These are phyloP conservation scores for Petunia hybrid DNA, from an alignment of 305 asterid species.

Conservation along the genomic window DNA sequence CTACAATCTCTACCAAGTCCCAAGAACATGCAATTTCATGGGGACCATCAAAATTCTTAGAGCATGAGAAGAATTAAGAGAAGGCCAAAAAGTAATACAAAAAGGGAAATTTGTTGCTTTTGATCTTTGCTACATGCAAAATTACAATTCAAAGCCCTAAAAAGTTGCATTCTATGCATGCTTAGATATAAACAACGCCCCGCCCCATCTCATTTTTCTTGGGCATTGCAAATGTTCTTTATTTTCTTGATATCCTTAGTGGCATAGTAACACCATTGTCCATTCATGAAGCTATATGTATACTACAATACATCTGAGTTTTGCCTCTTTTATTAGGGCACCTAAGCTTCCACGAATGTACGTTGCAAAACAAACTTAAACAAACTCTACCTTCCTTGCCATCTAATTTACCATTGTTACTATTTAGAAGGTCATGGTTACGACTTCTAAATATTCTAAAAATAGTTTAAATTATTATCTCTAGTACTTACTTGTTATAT, in stretches of 20 bases:
- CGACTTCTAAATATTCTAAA: neutral
- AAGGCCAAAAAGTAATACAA: constrained; percentile 31
- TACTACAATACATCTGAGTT: constrained; percentile 25
- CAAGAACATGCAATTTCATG: constrained; percentile 41
- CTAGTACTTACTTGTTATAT: neutral
- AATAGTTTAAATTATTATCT: neutral
- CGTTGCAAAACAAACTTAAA: neutral
- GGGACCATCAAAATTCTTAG: constrained; percentile 40
- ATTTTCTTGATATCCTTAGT: neutral
- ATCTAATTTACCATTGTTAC: neutral
- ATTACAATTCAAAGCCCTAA: constrained; percentile 38
- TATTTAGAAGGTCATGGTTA: neutral
- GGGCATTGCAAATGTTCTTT: constrained; percentile 41
- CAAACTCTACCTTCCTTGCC: neutral
- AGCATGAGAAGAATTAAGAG: constrained; percentile 35
- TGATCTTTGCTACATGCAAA: constrained; percentile 20
- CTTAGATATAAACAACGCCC: constrained; percentile 27
- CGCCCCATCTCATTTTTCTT: constrained; percentile 20
- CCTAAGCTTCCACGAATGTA: constrained; percentile 38
- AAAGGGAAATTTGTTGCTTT: constrained; percentile 17
- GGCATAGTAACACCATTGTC: constrained; percentile 34
- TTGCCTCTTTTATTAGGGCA: constrained; percentile 29
- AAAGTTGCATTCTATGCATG: constrained; percentile 39
- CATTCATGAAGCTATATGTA: constrained; percentile 14
- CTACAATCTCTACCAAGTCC: neutral